Evolutionary conservation across 768 basidiomycete genomes (phyloP).

Genomic region (Pulveroboletus frians): DNA sequence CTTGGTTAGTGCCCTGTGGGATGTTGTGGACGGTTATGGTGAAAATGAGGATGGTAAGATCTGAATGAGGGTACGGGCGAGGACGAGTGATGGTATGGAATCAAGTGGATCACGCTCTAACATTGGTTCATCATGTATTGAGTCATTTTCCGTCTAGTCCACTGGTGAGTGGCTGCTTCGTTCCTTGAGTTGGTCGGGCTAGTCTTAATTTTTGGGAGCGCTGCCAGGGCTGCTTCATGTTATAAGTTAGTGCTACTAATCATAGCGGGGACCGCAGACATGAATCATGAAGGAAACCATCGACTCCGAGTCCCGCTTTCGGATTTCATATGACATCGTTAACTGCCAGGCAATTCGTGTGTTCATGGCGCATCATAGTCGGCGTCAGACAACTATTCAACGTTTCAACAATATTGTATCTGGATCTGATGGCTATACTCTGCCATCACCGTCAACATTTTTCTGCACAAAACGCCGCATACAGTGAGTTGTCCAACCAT

Average conservation of each 20-base stretch:
- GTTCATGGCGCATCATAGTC: background rate
- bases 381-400: background rate
- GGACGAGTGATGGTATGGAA: conserved; percentile 7
- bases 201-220: background rate
- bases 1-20: conserved; percentile 55
- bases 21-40: conserved; percentile 44
- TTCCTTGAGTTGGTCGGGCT: background rate
- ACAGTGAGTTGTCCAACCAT: background rate
- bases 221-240: background rate
- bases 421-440: background rate
- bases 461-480: background rate
- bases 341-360: too few relatives aligned
- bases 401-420: background rate
- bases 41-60: conserved; percentile 17
- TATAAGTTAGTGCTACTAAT: background rate
- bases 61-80: conserved; percentile 16
- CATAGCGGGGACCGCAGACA: background rate
- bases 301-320: background rate
- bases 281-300: background rate
- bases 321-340: too few relatives aligned
- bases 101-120: background rate
- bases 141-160: background rate
- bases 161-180: background rate
- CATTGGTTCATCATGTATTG: background rate
- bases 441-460: background rate